Evolutionary conservation across 108 stramenopile genomes (phyloP).

Genomic region (Cyclostephanos tholiformis): DNA sequence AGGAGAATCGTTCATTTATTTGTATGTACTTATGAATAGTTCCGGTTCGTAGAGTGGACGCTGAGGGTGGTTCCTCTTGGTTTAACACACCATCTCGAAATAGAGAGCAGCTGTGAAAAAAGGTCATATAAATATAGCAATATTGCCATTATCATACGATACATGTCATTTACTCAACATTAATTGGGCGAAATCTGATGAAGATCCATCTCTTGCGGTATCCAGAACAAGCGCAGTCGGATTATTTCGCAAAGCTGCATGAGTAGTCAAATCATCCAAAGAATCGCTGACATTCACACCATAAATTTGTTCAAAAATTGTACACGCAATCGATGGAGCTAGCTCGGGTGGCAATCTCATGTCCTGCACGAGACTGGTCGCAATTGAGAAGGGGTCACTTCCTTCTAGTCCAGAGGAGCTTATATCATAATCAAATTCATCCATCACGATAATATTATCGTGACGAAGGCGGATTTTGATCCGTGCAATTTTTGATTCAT

Average conservation of each 20-base stretch:
- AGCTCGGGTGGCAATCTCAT: conserved; percentile 73
- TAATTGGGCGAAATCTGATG: conserved; percentile 34
- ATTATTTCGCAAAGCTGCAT: conserved; percentile 2
- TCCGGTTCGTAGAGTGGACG: background rate
- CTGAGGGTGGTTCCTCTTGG: too few relatives aligned
- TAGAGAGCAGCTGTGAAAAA: background rate
- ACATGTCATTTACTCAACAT: conserved; percentile 22
- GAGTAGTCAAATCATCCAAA: conserved; percentile 11
- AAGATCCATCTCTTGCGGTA: conserved; percentile 23
- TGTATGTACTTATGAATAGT: background rate
- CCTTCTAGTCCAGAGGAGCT: conserved; percentile 50
- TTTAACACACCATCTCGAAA: too few relatives aligned
- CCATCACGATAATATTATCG: conserved; percentile 37
- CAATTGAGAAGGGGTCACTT: conserved; percentile 56
- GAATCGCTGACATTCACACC: conserved; percentile 36
- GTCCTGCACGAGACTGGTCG: conserved; percentile 58
- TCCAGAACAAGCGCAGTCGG: conserved; percentile 42
- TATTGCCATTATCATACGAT: background rate
- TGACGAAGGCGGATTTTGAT: conserved; percentile 52
- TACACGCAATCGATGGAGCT: conserved; percentile 53
- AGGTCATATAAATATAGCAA: background rate
- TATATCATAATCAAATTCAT: conserved; percentile 67
- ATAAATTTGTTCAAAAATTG: conserved; percentile 72
- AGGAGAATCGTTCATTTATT: background rate
- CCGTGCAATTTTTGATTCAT: conserved; percentile 18